A percentile compares a stretch with the other conserved stretches of the same genome.
Conservation (phyloP, 768 basidiomycete genomes). For the Multifurca ochricompacta region DNA sequence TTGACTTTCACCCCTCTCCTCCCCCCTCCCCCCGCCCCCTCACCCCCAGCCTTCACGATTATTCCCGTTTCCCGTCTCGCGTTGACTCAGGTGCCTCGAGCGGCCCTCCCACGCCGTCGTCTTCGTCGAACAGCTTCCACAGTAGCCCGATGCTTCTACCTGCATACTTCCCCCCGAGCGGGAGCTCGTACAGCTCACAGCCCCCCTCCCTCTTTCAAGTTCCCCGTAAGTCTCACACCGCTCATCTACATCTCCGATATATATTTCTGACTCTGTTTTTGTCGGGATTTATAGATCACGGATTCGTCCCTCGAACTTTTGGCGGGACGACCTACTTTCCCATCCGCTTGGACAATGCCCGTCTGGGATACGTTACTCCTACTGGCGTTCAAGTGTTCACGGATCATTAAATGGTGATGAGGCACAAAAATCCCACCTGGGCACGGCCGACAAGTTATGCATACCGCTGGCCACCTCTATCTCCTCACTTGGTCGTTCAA, state of each 20-base stretch:
- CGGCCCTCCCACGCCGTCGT: neutral
- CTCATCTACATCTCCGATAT: neutral
- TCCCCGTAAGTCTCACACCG: neutral
- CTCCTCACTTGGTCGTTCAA: too few species aligned
- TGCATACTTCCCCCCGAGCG: neutral
- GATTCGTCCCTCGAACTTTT: constrained; percentile 1
- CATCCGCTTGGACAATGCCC: neutral
- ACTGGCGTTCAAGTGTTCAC: constrained; percentile 9
- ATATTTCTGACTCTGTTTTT: neutral
- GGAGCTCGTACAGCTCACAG: neutral
- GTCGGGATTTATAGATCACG: neutral
- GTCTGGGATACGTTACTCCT: constrained; percentile 10
- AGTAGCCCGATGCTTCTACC: constrained; percentile 1
- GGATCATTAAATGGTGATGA: neutral
- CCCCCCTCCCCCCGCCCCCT: too few species aligned
- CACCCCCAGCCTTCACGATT: constrained; percentile 12
- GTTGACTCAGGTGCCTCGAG: neutral
- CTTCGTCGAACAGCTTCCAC: constrained; percentile 6
- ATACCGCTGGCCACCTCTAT: neutral
- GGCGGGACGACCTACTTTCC: constrained; percentile 17
- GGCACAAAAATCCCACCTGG: neutral
- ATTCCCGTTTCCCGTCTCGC: neutral
- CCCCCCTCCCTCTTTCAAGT: neutral
- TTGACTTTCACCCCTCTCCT: too few species aligned
- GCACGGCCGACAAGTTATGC: neutral